Evolutionary conservation across 208 protist genomes (phyloP), one percentile per base, ranked within the genome.

Genomic region (Vickermania ingenoplastis): DNA sequence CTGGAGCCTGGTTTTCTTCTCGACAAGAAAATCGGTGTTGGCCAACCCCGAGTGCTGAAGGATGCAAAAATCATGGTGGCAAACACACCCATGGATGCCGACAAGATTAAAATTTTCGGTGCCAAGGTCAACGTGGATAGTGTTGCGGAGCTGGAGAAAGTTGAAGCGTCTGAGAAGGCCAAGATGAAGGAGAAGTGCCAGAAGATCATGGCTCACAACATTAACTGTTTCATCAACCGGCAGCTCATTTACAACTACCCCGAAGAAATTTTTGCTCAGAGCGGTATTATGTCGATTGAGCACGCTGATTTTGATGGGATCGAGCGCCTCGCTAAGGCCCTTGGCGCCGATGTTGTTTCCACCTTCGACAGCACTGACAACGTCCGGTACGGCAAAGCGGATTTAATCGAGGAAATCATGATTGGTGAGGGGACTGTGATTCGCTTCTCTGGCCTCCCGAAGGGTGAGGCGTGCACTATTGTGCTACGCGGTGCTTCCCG

Each of bases 241-340:
- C 98, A 99, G 80, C 83, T 99, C 7, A 99, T 99, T 65, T 99
- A 99, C 85, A 98, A 99, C 81, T 96, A 99, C 65, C 98, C 99
- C 21, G 97, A 99, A 77, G 97, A 99, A 73, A 91, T 98, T 45
- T 99, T 99, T 73, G 94, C 96, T 7, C 91, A 98, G 51, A 64
- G 87, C 69, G 89, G 89, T 31, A 84, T 99, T 59, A 97, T 99
- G 84, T 86, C 97, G 1, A 99, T 99, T 69, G 98, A 99, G 69
- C 98, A 99, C 74, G 98, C 98, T 13, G 99, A 99, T 69, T 99
- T 99, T 80, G 97, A 99, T 21, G 98, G 98, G 51, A 91, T 97
- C 63, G 95, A 98, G 72, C 82, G 92, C 54, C 81, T 98, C 31
- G 91, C 97, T 4, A 83, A 95, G 45, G 96, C 97, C n/a, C 79